These are phyloP conservation scores for Geotrichum reessii DNA, from an alignment of 1,139 yeast genomes.

Conservation along the genomic window DNA sequence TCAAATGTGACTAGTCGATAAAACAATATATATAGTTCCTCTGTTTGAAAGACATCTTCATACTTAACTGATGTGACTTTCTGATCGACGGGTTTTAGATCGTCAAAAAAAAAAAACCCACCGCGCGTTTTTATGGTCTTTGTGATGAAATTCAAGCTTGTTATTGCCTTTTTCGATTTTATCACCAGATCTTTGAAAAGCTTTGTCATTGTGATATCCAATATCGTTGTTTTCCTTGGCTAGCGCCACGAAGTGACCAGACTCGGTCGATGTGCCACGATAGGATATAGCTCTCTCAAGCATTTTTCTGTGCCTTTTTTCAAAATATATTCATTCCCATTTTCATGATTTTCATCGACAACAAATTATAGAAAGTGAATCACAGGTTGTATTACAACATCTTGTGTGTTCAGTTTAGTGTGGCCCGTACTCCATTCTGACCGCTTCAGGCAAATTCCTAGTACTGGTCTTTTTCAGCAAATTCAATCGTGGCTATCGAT, in stretches of 20 bases:
- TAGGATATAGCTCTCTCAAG: constrained; percentile 75
- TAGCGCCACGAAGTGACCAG: constrained; percentile 69
- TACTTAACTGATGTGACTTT: constrained; percentile 50
- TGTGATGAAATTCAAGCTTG: constrained; percentile 1
- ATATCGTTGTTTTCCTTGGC: constrained; percentile 38
- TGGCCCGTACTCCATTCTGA: constrained; percentile 47
- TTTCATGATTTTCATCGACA: constrained; percentile 54
- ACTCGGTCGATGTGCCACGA: constrained; percentile 54
- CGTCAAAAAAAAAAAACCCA: constrained; percentile 75
- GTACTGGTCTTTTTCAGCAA: constrained; percentile 55
- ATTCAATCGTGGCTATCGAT: constrained; percentile 34
- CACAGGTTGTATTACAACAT: constrained; percentile 62
- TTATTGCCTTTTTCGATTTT: constrained; percentile 15
- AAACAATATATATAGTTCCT: constrained; percentile 68
- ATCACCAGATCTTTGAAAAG: constrained; percentile 3
- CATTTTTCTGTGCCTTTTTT: constrained; percentile 41
- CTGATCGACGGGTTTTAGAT: constrained; percentile 44
- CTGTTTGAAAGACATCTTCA: constrained; percentile 52
- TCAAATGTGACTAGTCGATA: constrained; percentile 49
- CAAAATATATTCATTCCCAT: constrained; percentile 22
- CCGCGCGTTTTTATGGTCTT: constrained; percentile 27
- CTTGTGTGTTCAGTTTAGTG: constrained; percentile 51
- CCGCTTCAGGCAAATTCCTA: constrained; percentile 69
- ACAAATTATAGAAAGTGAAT: constrained; percentile 67
- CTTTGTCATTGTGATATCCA: constrained; percentile 15